These are phyloP conservation scores for Lotmaria passim DNA, from an alignment of 208 protist species.

Conservation along the genomic window DNA sequence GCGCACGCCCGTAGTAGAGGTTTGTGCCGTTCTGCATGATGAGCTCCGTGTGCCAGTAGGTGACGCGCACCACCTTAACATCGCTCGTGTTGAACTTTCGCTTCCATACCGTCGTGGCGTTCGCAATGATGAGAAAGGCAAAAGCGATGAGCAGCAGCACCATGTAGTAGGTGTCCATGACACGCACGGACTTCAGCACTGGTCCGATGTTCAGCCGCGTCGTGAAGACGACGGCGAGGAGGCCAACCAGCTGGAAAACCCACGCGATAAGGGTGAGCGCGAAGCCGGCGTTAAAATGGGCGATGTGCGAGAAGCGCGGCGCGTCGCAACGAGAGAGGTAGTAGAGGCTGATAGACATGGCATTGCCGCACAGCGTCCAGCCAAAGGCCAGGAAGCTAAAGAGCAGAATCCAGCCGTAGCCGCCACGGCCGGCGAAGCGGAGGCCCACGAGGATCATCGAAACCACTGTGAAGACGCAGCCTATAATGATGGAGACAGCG, in stretches of 20 bases:
- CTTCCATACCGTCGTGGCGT: constrained; percentile 57
- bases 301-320: constrained; percentile 37
- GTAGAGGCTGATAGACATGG: constrained; percentile 61
- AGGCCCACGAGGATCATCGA: constrained; percentile 36
- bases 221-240: constrained; percentile 43
- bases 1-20: constrained; percentile 44
- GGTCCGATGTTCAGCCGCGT: constrained; percentile 61
- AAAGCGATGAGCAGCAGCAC: constrained; percentile 42
- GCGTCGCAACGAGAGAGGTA: constrained; percentile 45
- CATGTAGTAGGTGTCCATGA: constrained; percentile 64
- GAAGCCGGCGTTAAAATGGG: constrained; percentile 60
- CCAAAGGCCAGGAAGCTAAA: constrained; percentile 58
- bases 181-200: constrained; percentile 44
- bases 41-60: constrained; percentile 74
- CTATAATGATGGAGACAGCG: constrained; percentile 48
- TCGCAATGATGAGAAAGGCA: constrained; percentile 45
- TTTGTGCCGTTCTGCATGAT: constrained; percentile 44
- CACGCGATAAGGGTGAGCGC: constrained; percentile 57
- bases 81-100: constrained; percentile 44
- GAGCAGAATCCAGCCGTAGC: constrained; percentile 57
- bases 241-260: constrained; percentile 50
- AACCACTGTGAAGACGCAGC: constrained; percentile 43
- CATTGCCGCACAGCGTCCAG: constrained; percentile 57
- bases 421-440: constrained; percentile 36
- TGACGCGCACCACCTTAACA: constrained; percentile 56